Evolutionary conservation across 2,329 filamentous ascomycete species (phyloP).

Genomic region (Biscogniauxia sp.): DNA sequence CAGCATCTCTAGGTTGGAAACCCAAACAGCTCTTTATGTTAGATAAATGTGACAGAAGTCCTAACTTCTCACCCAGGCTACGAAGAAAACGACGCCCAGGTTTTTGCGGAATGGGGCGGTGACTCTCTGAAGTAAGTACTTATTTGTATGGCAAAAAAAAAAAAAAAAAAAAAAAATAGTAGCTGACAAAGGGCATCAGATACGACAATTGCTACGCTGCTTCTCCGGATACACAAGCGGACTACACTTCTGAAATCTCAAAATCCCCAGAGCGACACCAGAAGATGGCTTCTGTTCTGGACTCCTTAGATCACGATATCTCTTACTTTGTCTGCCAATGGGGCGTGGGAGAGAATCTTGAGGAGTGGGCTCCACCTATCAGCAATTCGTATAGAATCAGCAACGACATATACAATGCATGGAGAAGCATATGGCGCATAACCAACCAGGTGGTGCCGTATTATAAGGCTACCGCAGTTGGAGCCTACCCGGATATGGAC

Average conservation of each 20-base stretch:
- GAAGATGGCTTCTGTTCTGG: constrained; percentile 44
- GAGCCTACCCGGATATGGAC: constrained; percentile 51
- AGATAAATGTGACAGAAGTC: background rate
- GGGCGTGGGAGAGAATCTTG: constrained; percentile 48
- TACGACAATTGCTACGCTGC: constrained; percentile 51
- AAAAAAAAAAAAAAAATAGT: background rate
- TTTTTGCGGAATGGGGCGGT: constrained; percentile 43
- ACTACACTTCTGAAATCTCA: constrained; percentile 37
- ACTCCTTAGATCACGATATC: constrained; percentile 39
- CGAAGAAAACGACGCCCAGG: constrained; percentile 40
- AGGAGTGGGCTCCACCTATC: constrained; percentile 44
- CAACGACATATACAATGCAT: constrained; percentile 52
- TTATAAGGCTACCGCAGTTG: constrained; percentile 40
- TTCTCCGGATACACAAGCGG: constrained; percentile 41
- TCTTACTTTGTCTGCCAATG: constrained; percentile 53
- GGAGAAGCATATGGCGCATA: constrained; percentile 51
- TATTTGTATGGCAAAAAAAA: background rate
- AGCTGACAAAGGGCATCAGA: constrained; percentile 20
- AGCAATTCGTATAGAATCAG: constrained; percentile 51
- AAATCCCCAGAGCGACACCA: constrained; percentile 42
- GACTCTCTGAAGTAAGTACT: constrained; percentile 51
- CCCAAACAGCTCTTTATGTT: background rate
- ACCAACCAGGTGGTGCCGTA: constrained; percentile 51
- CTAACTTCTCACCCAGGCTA: constrained; percentile 29
- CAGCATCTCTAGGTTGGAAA: constrained; percentile 41